phyloP scores from a whole-genome alignment of 2,329 filamentous ascomycete genomes.

The Colletotrichum liriopes region DNA sequence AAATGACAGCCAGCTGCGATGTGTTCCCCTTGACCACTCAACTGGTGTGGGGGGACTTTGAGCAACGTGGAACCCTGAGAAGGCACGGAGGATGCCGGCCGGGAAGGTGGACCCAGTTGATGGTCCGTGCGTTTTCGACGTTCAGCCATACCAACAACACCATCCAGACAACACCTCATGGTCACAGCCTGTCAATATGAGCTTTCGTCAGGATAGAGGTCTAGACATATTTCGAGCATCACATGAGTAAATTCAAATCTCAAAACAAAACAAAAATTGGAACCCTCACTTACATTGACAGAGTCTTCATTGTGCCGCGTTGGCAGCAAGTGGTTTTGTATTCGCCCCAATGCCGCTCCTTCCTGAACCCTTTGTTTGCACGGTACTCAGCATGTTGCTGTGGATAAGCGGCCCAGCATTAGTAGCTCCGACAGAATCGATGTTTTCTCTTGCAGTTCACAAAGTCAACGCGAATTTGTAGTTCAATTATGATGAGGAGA shows the following conservation, averaged over 20 bases:
- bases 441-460: neutral
- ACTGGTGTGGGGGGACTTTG: constrained; percentile 60
- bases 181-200: neutral
- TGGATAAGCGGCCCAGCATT: no score
- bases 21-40: constrained; percentile 47
- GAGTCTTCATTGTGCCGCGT: neutral
- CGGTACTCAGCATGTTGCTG: no score
- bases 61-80: constrained; percentile 67
- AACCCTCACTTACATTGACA: accelerated
- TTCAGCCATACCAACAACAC: neutral
- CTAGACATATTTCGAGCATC: neutral
- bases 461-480: no score
- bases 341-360: neutral
- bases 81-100: constrained; percentile 60
- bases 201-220: neutral
- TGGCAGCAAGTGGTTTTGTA: no score
- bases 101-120: neutral
- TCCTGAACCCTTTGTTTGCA: neutral
- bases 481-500: neutral
- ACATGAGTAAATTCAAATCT: no score
- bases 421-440: neutral
- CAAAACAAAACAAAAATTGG: no score
- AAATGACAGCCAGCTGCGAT: constrained; percentile 45
- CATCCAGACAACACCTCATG: neutral
- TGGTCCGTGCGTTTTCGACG: constrained; percentile 27